A percentile compares a stretch with the other conserved stretches of the same genome.
Conservation (phyloP, 805 yeast genomes). For the Lachancea meyersii region DNA sequence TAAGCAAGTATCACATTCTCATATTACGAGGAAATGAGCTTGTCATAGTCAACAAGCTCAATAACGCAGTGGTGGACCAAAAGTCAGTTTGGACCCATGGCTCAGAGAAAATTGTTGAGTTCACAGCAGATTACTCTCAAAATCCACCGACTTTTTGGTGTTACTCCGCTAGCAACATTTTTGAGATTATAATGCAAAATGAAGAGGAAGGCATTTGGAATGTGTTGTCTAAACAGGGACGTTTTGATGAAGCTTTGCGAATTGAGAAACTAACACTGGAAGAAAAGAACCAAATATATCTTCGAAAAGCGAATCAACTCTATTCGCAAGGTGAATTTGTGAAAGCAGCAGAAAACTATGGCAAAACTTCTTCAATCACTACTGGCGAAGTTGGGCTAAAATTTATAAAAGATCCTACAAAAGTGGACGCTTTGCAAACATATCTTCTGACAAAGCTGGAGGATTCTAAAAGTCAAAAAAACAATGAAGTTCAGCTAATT, state of each 20-base stretch:
- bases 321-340: constrained; percentile 30
- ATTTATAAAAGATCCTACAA: constrained; percentile 38
- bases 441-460: constrained; percentile 42
- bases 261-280: constrained; percentile 33
- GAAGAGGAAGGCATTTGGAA: constrained; percentile 77
- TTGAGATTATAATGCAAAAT: constrained; percentile 62
- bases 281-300: constrained; percentile 45
- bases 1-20: constrained; percentile 52
- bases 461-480: constrained; percentile 17
- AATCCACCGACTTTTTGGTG: constrained; percentile 62
- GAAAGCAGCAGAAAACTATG: constrained; percentile 53
- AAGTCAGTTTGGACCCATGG: constrained; percentile 35
- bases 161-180: constrained; percentile 52
- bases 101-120: constrained; percentile 39
- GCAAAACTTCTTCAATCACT: constrained; percentile 51
- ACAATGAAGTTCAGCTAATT: constrained; percentile 28
- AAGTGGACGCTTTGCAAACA: constrained; percentile 40
- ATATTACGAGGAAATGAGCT: constrained; percentile 40
- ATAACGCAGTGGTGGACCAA: constrained; percentile 41
- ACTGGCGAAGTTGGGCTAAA: constrained; percentile 63
- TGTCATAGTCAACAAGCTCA: constrained; percentile 46
- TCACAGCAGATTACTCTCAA: constrained; percentile 43
- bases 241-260: constrained; percentile 61
- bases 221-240: constrained; percentile 42
- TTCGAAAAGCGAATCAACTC: constrained; percentile 48